Evolutionary conservation across 441 rosid species (phyloP).

Genomic region (Arabidopsis hybrid): DNA sequence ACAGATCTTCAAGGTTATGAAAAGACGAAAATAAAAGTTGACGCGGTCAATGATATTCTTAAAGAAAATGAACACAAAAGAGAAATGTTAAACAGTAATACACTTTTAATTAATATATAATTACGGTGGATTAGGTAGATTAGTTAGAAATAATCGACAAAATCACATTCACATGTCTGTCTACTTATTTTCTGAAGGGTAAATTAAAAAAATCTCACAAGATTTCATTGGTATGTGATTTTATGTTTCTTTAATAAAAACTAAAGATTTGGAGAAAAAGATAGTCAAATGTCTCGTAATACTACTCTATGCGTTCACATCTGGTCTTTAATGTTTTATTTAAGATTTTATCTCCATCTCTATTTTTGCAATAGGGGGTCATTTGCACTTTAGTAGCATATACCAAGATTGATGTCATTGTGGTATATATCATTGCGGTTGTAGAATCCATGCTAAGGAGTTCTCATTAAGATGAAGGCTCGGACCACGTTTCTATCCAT

Average conservation of each 20-base stretch:
- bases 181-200: neutral
- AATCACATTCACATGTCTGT: constrained; percentile 15
- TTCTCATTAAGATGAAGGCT: no score
- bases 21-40: neutral
- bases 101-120: neutral
- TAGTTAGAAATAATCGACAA: constrained; percentile 28
- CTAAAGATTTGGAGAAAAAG: neutral
- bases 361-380: no score
- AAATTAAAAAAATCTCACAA: neutral
- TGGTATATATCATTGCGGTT: no score
- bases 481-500: no score
- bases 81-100: neutral
- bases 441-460: no score
- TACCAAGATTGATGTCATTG: no score
- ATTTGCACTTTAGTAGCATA: no score
- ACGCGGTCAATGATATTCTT: neutral
- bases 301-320: constrained; percentile 30
- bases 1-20: no score
- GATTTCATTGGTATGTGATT: neutral
- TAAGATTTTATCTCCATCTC: no score
- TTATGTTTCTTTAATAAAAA: neutral
- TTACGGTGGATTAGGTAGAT: constrained; percentile 36
- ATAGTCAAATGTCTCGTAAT: constrained; percentile 11
- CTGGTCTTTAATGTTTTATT: constrained; percentile 21
- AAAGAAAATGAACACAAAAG: constrained; percentile 6